Conservation (phyloP, 2,329 filamentous ascomycete genomes). For the Sclerotinia trifoliorum region DNA sequence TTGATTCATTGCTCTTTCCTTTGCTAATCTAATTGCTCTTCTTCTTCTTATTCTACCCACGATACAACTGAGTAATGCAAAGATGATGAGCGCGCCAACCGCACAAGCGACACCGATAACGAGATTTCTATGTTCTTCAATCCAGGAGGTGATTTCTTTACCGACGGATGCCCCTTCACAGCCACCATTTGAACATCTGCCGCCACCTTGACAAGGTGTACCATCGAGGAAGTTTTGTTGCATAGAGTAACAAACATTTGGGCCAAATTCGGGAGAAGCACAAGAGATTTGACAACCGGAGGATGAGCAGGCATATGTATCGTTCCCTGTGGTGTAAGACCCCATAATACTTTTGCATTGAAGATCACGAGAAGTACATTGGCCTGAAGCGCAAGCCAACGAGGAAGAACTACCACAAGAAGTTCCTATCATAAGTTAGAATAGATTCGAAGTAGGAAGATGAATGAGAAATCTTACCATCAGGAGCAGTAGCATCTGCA, state of each 20-base stretch:
- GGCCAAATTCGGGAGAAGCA: conserved; percentile 62
- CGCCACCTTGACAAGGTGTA: conserved; percentile 77
- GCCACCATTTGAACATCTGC: conserved; percentile 72
- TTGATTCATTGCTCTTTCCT: conserved; percentile 20
- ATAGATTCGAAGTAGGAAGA: neutral
- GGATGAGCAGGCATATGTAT: conserved; percentile 75
- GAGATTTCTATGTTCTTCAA: conserved; percentile 72
- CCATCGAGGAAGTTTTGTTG: conserved; percentile 94
- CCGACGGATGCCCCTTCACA: conserved; percentile 70
- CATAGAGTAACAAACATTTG: conserved; percentile 68
- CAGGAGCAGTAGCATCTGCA: conserved; percentile 62
- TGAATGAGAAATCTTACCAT: conserved; percentile 50
- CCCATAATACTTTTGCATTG: conserved; percentile 88
- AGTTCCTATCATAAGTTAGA: conserved; percentile 44
- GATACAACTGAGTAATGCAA: conserved; percentile 68
- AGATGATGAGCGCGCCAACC: conserved; percentile 69
- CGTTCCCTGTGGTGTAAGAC: conserved; percentile 67
- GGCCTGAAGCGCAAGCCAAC: conserved; percentile 81
- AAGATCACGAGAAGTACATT: conserved; percentile 87
- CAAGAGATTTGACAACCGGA: conserved; percentile 76
- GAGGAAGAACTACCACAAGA: conserved; percentile 59
- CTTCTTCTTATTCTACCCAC: conserved; percentile 50
- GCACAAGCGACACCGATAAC: conserved; percentile 76
- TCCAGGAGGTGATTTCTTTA: conserved; percentile 72
- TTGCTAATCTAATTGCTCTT: conserved; percentile 13